Base-by-base conservation (phyloP, 495 filamentous ascomycete species). In the Penicillium malachiteum region DNA sequence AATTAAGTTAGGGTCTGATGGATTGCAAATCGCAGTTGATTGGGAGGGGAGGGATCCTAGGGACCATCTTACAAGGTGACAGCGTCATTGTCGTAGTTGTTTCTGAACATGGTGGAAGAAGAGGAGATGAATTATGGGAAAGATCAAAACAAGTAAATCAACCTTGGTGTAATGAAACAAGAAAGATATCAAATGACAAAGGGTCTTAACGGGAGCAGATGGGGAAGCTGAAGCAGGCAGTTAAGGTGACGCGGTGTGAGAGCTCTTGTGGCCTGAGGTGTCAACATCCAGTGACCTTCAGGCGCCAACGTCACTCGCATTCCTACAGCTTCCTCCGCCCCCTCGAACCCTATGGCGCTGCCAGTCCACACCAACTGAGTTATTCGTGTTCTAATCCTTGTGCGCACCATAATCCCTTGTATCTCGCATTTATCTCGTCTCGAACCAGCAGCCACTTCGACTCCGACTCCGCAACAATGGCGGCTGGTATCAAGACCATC, bases 21-120 rank as follows among this genome's bases (percentile, higher is more conserved):
- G 47, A 40, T 26, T 50, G 43, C 43, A 56, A 64, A 41, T 50
- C 39, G 50, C 34, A 38, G 59, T 33, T 47, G 50, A 56, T 83
- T 77, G 56, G 55, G 46, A 50, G 48, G 39, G 61, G 49, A 14
- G 21, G 4, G 21, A 26, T 26, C 4, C 21, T 26, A 26, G 21
- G 21, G 21, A 2, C 21, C 16, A 49, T 60, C 87, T 80, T 83
- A 97, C 92, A 97, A 98, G 78, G 94, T 98, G 75, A 98, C 93
- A 34, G 92, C 92, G 79, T 98, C 94, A 84, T 97, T 98, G 78
- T 98, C 94, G 82, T 98, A 98, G 77, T 97, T 97, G 80, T 98
- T 98, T 77, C 94, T 84, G 81, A 98, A 98, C 94, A 98, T 98
- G 56, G 68, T 85, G 67, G 46, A 54, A 38, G 54, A 2, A 26